Conservation (phyloP, 306 rosid species). For the Arachis hypogaea region DNA sequence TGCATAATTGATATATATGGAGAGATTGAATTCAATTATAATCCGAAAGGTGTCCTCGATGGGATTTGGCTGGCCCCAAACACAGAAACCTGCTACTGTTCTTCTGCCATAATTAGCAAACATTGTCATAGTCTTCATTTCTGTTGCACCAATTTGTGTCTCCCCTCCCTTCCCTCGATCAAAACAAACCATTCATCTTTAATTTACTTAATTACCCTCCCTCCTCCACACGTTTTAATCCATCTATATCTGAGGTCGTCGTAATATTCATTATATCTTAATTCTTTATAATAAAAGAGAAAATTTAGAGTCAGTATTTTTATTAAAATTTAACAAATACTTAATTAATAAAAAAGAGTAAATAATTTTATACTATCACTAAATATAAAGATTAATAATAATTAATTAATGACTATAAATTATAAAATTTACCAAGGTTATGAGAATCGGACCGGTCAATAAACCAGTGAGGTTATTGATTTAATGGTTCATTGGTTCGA, state of each 20-base stretch:
- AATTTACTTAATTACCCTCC: not conserved
- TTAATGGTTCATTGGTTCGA: too few relatives aligned
- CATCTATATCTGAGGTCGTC: not conserved
- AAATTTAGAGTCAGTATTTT: too few relatives aligned
- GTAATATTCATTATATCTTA: too few relatives aligned
- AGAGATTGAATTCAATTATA: conserved; percentile 34
- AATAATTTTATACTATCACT: too few relatives aligned
- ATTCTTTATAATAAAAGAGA: too few relatives aligned
- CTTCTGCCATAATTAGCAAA: conserved; percentile 32
- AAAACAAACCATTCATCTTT: conserved; percentile 19
- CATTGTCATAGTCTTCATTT: conserved; percentile 37
- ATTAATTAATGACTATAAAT: too few relatives aligned
- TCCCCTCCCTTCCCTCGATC: not conserved
- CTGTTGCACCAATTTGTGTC: conserved; percentile 28
- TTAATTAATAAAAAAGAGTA: too few relatives aligned
- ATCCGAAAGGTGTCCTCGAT: conserved; percentile 19
- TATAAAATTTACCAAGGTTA: too few relatives aligned
- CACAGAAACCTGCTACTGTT: conserved; percentile 1
- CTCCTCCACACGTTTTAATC: conserved; percentile 37
- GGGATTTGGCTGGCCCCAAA: conserved; percentile 24
- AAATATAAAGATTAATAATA: too few relatives aligned
- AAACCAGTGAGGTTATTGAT: too few relatives aligned
- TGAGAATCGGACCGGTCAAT: too few relatives aligned
- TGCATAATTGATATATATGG: not conserved
- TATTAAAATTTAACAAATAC: too few relatives aligned